These are phyloP conservation scores for Russula compacta DNA, from an alignment of 768 basidiomycete species.

Conservation along the genomic window DNA sequence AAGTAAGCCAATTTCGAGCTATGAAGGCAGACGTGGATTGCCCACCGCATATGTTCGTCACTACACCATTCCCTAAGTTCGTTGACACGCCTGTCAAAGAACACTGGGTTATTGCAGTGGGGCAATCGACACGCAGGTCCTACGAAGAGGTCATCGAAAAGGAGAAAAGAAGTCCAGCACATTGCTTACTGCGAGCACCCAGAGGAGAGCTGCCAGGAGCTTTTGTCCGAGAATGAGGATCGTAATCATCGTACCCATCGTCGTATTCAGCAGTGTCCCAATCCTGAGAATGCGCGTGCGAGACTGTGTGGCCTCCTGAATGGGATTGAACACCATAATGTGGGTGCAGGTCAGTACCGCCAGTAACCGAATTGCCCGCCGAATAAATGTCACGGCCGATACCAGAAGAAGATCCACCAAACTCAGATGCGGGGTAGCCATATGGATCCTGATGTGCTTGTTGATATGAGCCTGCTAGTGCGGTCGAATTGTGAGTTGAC, in stretches of 20 bases:
- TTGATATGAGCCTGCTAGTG: neutral
- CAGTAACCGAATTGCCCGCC: neutral
- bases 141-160: neutral
- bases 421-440: neutral
- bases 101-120: neutral
- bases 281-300: neutral
- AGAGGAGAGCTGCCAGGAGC: neutral
- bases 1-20: neutral
- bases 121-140: neutral
- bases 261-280: neutral
- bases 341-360: neutral
- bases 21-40: neutral
- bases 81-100: neutral
- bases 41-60: neutral
- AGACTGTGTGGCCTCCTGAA: neutral
- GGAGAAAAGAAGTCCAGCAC: neutral
- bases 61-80: constrained; percentile 6
- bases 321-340: neutral
- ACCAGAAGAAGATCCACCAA: neutral
- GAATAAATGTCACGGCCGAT: neutral
- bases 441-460: neutral
- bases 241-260: neutral
- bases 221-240: neutral
- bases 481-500: neutral
- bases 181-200: neutral